A percentile compares a stretch with the other conserved stretches of the same genome.
These are phyloP conservation scores for Umbelopsis sp. DNA, from an alignment of 192 early-diverging fungal genomes.

Conservation along the genomic window DNA sequence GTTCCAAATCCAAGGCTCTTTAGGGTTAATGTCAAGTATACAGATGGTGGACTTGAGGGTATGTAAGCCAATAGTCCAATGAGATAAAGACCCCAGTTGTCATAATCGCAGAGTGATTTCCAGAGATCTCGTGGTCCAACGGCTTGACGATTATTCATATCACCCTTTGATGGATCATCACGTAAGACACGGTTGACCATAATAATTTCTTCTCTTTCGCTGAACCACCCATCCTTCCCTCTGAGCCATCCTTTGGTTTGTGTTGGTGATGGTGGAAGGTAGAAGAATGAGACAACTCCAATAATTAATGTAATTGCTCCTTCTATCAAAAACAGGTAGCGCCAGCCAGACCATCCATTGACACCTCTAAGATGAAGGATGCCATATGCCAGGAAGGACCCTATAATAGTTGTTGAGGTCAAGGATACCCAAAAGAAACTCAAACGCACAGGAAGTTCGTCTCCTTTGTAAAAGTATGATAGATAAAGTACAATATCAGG, in stretches of 20 bases:
- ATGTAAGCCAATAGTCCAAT: slow-evolving; percentile 44
- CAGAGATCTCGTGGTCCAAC: slow-evolving; percentile 33
- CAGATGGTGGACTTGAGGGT: slow-evolving; percentile 29
- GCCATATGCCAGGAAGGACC: slow-evolving; percentile 53
- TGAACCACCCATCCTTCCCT: slow-evolving; percentile 41
- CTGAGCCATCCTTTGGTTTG: slow-evolving; percentile 33
- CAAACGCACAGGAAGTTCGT: slow-evolving; percentile 46
- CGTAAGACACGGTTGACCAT: slow-evolving; percentile 57
- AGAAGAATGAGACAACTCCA: slow-evolving; percentile 52
- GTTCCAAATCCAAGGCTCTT: slow-evolving; percentile 42
- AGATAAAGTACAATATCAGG: slow-evolving; percentile 53
- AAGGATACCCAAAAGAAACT: slow-evolving; percentile 50
- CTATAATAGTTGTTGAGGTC: slow-evolving; percentile 45
- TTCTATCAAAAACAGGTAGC: slow-evolving; percentile 64
- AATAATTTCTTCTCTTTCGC: slow-evolving; percentile 53
- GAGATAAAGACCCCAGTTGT: slow-evolving; percentile 38
- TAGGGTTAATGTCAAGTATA: slow-evolving; percentile 36
- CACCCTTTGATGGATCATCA: slow-evolving; percentile 55
- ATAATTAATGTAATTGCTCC: slow-evolving; percentile 51
- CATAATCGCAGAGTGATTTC: slow-evolving; percentile 26
- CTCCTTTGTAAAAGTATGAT: slow-evolving; percentile 49
- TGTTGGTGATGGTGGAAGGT: slow-evolving; percentile 49
- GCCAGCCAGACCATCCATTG: slow-evolving; percentile 55
- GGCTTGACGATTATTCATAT: slow-evolving; percentile 30
- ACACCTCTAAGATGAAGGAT: slow-evolving; percentile 54